Evolutionary conservation across 345 rosid species (phyloP).

Genomic region (Euphorbia lathyris): DNA sequence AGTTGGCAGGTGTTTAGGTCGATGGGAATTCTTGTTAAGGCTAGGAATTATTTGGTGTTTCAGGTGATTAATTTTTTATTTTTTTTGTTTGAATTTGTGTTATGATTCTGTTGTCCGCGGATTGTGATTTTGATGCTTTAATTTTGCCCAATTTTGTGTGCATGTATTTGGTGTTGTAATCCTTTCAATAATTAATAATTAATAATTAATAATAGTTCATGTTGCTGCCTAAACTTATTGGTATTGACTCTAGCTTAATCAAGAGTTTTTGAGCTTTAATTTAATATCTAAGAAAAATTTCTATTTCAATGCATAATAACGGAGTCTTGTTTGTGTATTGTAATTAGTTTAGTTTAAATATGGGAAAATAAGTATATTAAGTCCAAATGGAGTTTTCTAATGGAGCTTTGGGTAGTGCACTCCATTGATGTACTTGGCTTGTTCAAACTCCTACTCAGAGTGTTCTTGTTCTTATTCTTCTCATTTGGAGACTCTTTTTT

Average conservation of each 20-base stretch:
- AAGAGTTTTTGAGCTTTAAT: not conserved
- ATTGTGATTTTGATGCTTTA: conserved; percentile 1
- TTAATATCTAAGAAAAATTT: not conserved
- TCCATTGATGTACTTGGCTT: not conserved
- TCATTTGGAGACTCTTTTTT: not conserved
- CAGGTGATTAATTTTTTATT: conserved; percentile 48
- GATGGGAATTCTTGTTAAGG: conserved; percentile 91
- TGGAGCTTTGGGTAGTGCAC: not conserved
- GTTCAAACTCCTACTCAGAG: not conserved
- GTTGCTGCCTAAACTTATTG: not conserved
- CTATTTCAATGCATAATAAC: not conserved
- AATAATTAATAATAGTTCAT: not conserved
- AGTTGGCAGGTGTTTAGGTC: too few relatives aligned
- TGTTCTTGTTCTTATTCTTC: not conserved
- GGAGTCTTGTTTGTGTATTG: not conserved
- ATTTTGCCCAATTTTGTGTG: not conserved
- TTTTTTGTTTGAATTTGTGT: not conserved
- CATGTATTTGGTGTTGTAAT: not conserved
- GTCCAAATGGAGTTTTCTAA: not conserved
- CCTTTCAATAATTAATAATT: too few relatives aligned
- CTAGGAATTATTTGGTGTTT: conserved; percentile 91
- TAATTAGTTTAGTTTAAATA: not conserved
- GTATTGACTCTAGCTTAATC: not conserved
- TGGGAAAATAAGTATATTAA: not conserved
- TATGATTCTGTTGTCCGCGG: not conserved